Percentiles rank a stretch among this genome's conserved stretches.
phyloP scores from a whole-genome alignment of 306 rosid species.

The Prunus armeniaca region DNA sequence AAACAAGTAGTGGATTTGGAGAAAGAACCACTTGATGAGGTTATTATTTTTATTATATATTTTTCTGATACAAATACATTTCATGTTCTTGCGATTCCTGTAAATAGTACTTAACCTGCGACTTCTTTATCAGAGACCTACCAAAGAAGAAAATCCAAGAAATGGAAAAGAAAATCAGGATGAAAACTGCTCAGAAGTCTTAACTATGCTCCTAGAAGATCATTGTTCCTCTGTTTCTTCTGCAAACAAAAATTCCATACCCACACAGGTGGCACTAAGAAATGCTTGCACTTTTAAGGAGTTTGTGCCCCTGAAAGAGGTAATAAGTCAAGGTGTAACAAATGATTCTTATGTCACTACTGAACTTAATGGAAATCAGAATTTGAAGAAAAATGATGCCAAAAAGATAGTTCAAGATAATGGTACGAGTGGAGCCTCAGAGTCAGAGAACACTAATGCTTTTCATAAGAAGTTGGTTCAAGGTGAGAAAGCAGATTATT shows the following conservation, averaged over 20 bases:
- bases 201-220: conserved; percentile 53
- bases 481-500: conserved; percentile 50
- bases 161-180: conserved; percentile 50
- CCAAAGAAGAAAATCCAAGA: conserved; percentile 46
- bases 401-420: conserved; percentile 40
- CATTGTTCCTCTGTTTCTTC: conserved; percentile 59
- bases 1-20: conserved; percentile 64
- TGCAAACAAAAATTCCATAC: conserved; percentile 43
- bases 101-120: conserved; percentile 13
- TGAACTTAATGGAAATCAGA: conserved; percentile 47
- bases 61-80: background rate
- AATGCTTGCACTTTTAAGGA: conserved; percentile 47
- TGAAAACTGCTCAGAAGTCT: conserved; percentile 47
- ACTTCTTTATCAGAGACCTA: conserved; percentile 41
- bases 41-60: conserved; percentile 27
- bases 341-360: conserved; percentile 43
- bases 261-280: conserved; percentile 35
- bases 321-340: conserved; percentile 37
- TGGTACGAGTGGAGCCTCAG: conserved; percentile 42
- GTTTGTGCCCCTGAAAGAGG: conserved; percentile 56
- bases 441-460: conserved; percentile 42
- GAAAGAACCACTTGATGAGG: conserved; percentile 71
- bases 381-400: conserved; percentile 46
- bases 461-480: conserved; percentile 39
- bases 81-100: conserved; percentile 7